phyloP scores from a whole-genome alignment of 2,329 filamentous ascomycete genomes.

The Trichophyton benhamiae region DNA sequence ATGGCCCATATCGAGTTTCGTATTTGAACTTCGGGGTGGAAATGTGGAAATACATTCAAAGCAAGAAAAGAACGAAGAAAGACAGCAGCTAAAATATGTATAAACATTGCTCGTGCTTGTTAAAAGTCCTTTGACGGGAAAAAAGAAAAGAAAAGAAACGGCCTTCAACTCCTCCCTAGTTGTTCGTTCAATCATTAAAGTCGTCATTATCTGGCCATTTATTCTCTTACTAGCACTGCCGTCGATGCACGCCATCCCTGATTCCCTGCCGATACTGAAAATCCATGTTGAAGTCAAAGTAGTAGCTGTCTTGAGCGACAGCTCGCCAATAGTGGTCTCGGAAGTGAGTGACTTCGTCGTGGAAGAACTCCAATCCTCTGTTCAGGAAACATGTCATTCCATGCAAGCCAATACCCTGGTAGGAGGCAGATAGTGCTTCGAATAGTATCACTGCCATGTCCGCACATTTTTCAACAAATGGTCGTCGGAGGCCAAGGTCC shows the following conservation, averaged over 20 bases:
- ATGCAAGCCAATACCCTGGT: slow-evolving; percentile 14
- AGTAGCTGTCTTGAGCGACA: neutral
- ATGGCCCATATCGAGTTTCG: too few species aligned
- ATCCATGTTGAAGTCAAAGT: neutral
- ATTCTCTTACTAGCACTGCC: neutral
- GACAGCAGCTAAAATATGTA: neutral
- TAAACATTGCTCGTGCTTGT: neutral
- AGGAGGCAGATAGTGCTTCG: slow-evolving; percentile 20
- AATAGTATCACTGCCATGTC: slow-evolving; percentile 23
- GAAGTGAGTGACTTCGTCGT: slow-evolving; percentile 22
- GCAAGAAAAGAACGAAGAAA: too few species aligned
- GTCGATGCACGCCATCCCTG: neutral
- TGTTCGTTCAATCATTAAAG: neutral
- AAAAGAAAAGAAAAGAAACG: neutral
- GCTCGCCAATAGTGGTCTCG: slow-evolving; percentile 12
- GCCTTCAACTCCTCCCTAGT: neutral
- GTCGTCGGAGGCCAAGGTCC: slow-evolving; percentile 11
- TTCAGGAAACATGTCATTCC: slow-evolving; percentile 18
- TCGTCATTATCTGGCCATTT: neutral
- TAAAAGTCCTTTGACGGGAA: neutral
- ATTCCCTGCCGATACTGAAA: neutral
- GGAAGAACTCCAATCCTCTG: slow-evolving; percentile 18
- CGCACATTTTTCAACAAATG: slow-evolving; percentile 18
- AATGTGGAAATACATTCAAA: too few species aligned
- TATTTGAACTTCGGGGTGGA: neutral